Conservation (phyloP, 1,139 yeast species). For the Pichiaceae sp. region DNA sequence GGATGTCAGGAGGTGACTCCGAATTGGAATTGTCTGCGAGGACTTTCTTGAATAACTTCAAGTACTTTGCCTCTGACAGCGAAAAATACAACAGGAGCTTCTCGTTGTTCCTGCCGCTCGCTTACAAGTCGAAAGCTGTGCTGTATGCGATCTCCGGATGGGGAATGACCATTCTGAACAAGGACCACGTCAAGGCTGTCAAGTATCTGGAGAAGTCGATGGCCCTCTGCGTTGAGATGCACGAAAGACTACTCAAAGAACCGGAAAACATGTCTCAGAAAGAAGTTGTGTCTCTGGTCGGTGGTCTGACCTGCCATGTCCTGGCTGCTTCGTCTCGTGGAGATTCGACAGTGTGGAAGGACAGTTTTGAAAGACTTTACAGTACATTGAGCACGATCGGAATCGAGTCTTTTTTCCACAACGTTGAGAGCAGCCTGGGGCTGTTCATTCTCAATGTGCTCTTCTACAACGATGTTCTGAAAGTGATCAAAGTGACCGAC, state of each 20-base stretch:
- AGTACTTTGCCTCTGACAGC: slow-evolving; percentile 19
- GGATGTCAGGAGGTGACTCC: neutral
- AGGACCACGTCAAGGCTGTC: slow-evolving; percentile 3
- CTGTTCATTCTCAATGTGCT: slow-evolving; percentile 15
- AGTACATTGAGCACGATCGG: slow-evolving; percentile 8
- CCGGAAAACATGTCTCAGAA: slow-evolving; percentile 2
- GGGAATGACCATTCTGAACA: slow-evolving; percentile 8
- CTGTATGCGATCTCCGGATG: slow-evolving; percentile 18
- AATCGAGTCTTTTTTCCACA: slow-evolving; percentile 6
- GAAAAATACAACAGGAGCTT: slow-evolving; percentile 22
- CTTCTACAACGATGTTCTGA: slow-evolving; percentile 17
- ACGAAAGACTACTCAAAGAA: slow-evolving; percentile 3
- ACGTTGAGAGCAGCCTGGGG: slow-evolving; percentile 5
- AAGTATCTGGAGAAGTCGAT: slow-evolving; percentile 9
- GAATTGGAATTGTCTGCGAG: slow-evolving; percentile 5
- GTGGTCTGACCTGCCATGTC: slow-evolving; percentile 10
- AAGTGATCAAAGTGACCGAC: slow-evolving; percentile 15
- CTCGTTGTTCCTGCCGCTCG: slow-evolving; percentile 25
- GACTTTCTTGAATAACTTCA: slow-evolving; percentile 8
- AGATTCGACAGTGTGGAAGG: slow-evolving; percentile 12
- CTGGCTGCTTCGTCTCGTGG: slow-evolving; percentile 12
- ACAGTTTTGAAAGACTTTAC: slow-evolving; percentile 11
- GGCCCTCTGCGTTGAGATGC: slow-evolving; percentile 5
- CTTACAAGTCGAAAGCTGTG: slow-evolving; percentile 21
- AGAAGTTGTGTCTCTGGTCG: slow-evolving; percentile 9